Base-by-base conservation (phyloP, 139 green algal species). In the Zygnema circumcarinatum region DNA sequence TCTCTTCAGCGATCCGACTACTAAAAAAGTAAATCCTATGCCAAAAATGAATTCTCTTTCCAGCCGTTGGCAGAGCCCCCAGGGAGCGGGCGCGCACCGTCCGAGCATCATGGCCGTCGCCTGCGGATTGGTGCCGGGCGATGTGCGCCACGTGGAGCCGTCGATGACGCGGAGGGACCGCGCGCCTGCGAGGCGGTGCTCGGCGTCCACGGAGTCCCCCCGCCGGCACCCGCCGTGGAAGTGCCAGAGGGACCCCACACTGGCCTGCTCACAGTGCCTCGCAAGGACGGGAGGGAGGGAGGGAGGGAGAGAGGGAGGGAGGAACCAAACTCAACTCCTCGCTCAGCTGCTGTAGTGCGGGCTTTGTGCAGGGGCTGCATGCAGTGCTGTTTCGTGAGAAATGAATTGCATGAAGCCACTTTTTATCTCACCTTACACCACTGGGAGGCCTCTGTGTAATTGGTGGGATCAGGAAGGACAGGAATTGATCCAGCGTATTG, bases 391-490 rank as follows among this genome's bases (percentile, higher is more conserved):
- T n/a, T n/a, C n/a, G n/a, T n/a, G n/a, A n/a, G n/a, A n/a, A n/a
- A n/a, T n/a, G n/a, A n/a, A n/a, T n/a, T n/a, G n/a, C n/a, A n/a
- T n/a, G n/a, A n/a, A n/a, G n/a, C n/a, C n/a, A n/a, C n/a, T n/a
- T n/a, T n/a, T n/a, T n/a, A n/a, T n/a, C n/a, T n/a, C 74, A 81
- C 76, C 76, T 80, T 80, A 2, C 76, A 84, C 80, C 80, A 86
- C 80, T 79, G 52, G 0, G 80, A 56, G 1, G 80, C 20, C 52
- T 35, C 53, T 35, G 80, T 80, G 31, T 81, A 79, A 67, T 86
- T 79, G 53, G 39, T 35, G 21, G 36, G 29, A 38, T 86, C 52
- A 21, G 80, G 80, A 2, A 86, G 53, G 11, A 82, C 16, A n/a
- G 80, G 80, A 29, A 33, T 53, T 38, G 80, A 36, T 25, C 80